Evolutionary conservation across 1,284 basidiomycete species (phyloP).

Genomic region (Rhodotorula sp.): DNA sequence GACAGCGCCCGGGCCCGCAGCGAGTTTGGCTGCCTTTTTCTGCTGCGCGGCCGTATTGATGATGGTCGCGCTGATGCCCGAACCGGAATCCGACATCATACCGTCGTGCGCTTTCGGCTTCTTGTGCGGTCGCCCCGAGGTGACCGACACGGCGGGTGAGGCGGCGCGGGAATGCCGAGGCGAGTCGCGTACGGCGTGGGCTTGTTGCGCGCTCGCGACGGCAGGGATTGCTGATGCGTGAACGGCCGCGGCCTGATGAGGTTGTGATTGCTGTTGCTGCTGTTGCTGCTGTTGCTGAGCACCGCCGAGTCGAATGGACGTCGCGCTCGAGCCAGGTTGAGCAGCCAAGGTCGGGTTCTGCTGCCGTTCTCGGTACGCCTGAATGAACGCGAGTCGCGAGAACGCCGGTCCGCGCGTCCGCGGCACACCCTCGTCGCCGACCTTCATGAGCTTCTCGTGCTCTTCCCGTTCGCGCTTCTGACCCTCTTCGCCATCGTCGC

Average conservation of each 20-base stretch:
- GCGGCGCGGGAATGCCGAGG: constrained; percentile 6
- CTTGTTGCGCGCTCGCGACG: background rate
- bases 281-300: background rate
- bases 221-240: background rate
- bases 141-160: constrained; percentile 21
- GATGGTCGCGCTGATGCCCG: constrained; percentile 14
- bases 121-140: constrained; percentile 16
- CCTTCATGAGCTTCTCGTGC: constrained; percentile 38
- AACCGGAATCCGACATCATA: constrained; percentile 19
- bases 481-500: constrained; percentile 24
- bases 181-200: background rate
- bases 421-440: constrained; percentile 38
- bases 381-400: constrained; percentile 43
- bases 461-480: constrained; percentile 29
- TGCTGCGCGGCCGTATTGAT: constrained; percentile 6
- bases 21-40: constrained; percentile 32
- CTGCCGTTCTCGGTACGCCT: constrained; percentile 42
- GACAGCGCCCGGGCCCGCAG: background rate
- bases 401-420: constrained; percentile 39
- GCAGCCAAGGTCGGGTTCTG: constrained; percentile 27
- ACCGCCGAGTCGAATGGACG: constrained; percentile 27
- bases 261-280: background rate
- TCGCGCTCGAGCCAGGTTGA: constrained; percentile 26
- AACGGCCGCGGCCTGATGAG: background rate
- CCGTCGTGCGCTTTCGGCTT: constrained; percentile 7